Evolutionary conservation across 176 grass and related monocot genomes (phyloP).

Genomic region (Juncus inflexus): DNA sequence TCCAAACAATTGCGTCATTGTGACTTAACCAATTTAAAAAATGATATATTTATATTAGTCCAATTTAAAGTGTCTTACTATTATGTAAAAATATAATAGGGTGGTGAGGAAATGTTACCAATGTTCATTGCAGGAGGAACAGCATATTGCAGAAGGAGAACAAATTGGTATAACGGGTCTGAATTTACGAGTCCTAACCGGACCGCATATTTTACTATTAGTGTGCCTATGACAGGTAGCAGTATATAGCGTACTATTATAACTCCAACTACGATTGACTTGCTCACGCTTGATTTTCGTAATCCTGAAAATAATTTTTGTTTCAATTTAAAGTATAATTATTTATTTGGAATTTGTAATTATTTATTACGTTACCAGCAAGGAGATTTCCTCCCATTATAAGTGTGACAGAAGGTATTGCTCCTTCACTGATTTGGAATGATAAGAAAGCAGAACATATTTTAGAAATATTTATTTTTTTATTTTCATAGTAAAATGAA

Average conservation of each 20-base stretch:
- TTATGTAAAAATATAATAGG: too few relatives aligned
- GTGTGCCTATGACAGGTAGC: constrained; percentile 49
- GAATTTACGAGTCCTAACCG: constrained; percentile 46
- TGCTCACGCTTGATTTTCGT: constrained; percentile 35
- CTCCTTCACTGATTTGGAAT: constrained; percentile 43
- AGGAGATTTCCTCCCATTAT: constrained; percentile 95
- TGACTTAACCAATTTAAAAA: constrained; percentile 38
- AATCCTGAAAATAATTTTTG: constrained; percentile 35
- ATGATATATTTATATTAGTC: background rate
- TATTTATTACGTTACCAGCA: constrained; percentile 34
- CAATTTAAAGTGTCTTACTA: background rate
- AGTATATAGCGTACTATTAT: constrained; percentile 60
- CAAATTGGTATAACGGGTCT: constrained; percentile 78
- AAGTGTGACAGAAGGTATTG: constrained; percentile 66
- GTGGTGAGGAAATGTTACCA: constrained; percentile 24
- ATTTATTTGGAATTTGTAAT: background rate
- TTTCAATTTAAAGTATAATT: background rate
- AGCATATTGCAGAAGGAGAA: constrained; percentile 79
- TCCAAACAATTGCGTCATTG: constrained; percentile 83
- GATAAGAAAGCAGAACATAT: background rate
- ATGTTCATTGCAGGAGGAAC: constrained; percentile 91
- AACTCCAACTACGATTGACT: constrained; percentile 48
- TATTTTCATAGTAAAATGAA: background rate
- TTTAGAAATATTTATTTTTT: background rate
- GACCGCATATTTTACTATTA: constrained; percentile 49